Base-by-base conservation (phyloP, 305 asterid species). In the Rubia balearica region DNA sequence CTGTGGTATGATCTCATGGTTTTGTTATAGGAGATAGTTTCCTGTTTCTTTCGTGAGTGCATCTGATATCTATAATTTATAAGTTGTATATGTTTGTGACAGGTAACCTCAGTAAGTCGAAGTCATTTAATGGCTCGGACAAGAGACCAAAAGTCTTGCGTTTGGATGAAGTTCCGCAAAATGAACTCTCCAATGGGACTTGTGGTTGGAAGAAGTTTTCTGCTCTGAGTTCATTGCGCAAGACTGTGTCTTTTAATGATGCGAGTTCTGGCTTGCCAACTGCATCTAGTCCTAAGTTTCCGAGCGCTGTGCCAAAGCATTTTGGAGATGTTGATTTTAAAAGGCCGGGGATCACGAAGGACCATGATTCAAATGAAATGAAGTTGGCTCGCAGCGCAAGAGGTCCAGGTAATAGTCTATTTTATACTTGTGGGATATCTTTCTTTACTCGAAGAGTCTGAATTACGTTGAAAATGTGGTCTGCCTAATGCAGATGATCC, bases 171-270 rank as follows among this genome's bases (percentile, higher is more conserved):
- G 19, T 17, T 19, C 74, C 74, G 1, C 49, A 24, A 38, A 69
- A 49, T 2, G 49, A 41, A 36, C 55, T 69, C 17, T 38, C 42
- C 13, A 42, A 14, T 40, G 66, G 40, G 30, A 17, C 69, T 73
- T 41, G 11, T 43, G 10, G 53, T 21, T 43, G 57, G 42, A 40
- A 51, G 65, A 75, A 69, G 16, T 27, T 42, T 42, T 38, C 48
- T 40, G 17, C 70, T 48, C 10, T 17, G 57, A 45, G 55, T 21
- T 22, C 67, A 43, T n/a, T 75, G 57, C 22, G 69, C 36, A 75
- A 75, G 57, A 24, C 74, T 51, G 41, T 69, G n/a, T 55, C 71
- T 9, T 63, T 62, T 36, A 64, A 67, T 53, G 71, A 75, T 53
- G 73, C 67, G 7, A 70, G 14, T 17, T 14, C 66, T 64, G 73